phyloP scores from a whole-genome alignment of 352 stramenopile species.

The Peronosclerospora sorghi region DNA sequence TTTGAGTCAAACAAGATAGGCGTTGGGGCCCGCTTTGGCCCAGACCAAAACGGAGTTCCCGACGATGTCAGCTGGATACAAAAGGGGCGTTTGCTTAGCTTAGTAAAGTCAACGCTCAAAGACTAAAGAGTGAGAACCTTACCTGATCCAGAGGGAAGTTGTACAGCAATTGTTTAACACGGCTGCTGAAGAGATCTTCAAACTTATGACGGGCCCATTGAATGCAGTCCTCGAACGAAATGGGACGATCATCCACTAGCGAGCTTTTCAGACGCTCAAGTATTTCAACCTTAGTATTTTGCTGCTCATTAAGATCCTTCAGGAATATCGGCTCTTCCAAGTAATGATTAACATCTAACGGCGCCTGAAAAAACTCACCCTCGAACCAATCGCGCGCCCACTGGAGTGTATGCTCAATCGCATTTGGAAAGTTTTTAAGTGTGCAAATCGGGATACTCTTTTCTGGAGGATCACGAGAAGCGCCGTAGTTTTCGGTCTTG shows the following conservation, averaged over 20 bases:
- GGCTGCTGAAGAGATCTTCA: slow-evolving; percentile 96
- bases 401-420: slow-evolving; percentile 98
- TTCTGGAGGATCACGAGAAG: slow-evolving; percentile 95
- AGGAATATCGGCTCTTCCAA: slow-evolving; percentile 78
- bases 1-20: slow-evolving; percentile 87
- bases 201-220: slow-evolving; percentile 96
- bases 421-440: slow-evolving; percentile 99
- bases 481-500: slow-evolving; percentile 95
- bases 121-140: neutral
- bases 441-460: slow-evolving; percentile 99
- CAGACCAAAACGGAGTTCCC: slow-evolving; percentile 98
- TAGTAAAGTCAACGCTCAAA: neutral
- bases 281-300: slow-evolving; percentile 95
- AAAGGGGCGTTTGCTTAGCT: neutral
- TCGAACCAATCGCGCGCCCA: slow-evolving; percentile 99
- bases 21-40: slow-evolving; percentile 93
- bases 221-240: slow-evolving; percentile 95
- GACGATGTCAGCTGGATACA: slow-evolving; percentile 81
- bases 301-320: slow-evolving; percentile 90
- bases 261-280: slow-evolving; percentile 88
- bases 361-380: slow-evolving; percentile 94
- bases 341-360: slow-evolving; percentile 94
- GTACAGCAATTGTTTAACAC: slow-evolving; percentile 95
- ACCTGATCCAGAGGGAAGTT: slow-evolving; percentile 97
- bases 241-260: slow-evolving; percentile 87